Base-by-base conservation (phyloP, 306 rosid species). In the Corylus americana region DNA sequence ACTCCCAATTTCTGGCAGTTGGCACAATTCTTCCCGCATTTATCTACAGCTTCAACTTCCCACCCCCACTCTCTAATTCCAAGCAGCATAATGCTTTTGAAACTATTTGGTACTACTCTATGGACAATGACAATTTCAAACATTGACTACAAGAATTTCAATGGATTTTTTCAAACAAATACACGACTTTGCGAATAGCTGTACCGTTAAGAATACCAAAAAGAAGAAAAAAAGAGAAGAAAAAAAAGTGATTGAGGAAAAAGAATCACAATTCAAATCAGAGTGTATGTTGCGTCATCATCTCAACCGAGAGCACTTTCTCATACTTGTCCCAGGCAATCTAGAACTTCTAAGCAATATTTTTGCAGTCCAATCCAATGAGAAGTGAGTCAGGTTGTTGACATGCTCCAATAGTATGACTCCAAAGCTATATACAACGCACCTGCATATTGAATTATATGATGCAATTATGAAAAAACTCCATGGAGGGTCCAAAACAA, bases 361-460 rank as follows among this genome's bases (percentile, higher is more conserved):
- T 79, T 83, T 58, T 77, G 84, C 84, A 78, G 83, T 18, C 78
- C 76, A 22, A 22, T 22, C 25, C 25, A 79, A 82, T 68, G 74
- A 85, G 76, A 88, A 84, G 53, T 80, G 59, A 78, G 82, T 87
- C 71, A 85, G 87, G 53, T 35, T 69, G 85, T 53, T 58, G 76
- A 76, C 64, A 74, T 79, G 82, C 51, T 47, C 99, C 99, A 98
- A 96, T 48, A 96, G 81, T 86, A 96, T 96, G 71, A 96, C 99
- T 64, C 99, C 99, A 29, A 75, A 96, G 91, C 99, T 93, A 86
- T 62, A 96, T 75, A 96, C 99, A 16, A 93, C 99, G 25, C 98
- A 88, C 90, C 99, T 96, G 80, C 75, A 78, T 71, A 78, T 71
- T 4, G 39, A 55, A 71, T 54, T 86, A 83, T 50, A 53, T 51